These are phyloP conservation scores for Fimicolochytrium jonesii DNA, from an alignment of 192 early-diverging fungal genomes.

Conservation along the genomic window DNA sequence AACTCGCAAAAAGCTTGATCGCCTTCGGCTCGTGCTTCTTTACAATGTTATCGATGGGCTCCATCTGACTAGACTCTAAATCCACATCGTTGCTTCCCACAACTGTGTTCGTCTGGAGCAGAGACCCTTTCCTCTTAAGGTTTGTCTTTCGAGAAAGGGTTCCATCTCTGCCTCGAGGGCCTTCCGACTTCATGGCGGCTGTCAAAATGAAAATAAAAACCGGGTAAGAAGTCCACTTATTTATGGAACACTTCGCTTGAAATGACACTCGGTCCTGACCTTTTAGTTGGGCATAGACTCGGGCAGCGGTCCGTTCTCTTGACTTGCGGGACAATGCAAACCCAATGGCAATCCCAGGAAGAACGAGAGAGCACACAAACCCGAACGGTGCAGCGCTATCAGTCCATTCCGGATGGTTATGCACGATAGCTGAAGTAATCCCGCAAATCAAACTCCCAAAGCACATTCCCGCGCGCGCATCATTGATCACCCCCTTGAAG, in stretches of 20 bases:
- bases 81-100: not conserved
- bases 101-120: too few relatives aligned
- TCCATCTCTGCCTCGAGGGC: not conserved
- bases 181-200: not conserved
- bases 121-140: too few relatives aligned
- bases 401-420: not conserved
- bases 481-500: conserved; percentile 12
- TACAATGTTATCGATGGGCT: conserved; percentile 1
- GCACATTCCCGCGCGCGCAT: conserved; percentile 12
- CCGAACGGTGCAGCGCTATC: not conserved
- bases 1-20: not conserved
- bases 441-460: not conserved
- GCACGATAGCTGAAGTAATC: conserved; percentile 7
- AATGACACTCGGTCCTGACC: too few relatives aligned
- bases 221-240: not conserved
- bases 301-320: too few relatives aligned
- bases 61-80: not conserved
- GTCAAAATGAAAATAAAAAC: not conserved
- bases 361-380: conserved; percentile 4
- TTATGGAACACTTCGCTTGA: too few relatives aligned
- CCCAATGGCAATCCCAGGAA: conserved; percentile 11
- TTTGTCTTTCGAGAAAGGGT: too few relatives aligned
- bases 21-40: conserved; percentile 5
- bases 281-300: too few relatives aligned
- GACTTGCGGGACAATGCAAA: not conserved